Evolutionary conservation across 306 rosid genomes (phyloP).

Genomic region (cucumber (Cucumis sativus)): DNA sequence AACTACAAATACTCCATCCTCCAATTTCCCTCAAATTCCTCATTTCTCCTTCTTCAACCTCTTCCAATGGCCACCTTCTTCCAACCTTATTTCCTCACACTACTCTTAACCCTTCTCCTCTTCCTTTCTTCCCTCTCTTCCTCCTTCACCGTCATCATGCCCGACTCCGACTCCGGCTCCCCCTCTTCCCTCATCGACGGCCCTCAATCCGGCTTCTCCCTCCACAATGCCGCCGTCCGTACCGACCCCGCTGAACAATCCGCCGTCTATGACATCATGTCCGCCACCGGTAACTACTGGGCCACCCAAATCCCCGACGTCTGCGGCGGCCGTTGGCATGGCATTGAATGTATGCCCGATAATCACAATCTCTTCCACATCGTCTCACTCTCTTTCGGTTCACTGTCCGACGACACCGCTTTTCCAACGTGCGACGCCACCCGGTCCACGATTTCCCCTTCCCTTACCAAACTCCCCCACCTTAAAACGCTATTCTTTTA

Average conservation of each 20-base stretch:
- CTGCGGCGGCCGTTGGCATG: constrained; percentile 90
- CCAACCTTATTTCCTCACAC: neutral
- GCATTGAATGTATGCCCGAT: constrained; percentile 90
- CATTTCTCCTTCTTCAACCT: neutral
- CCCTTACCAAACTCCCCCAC: constrained; percentile 53
- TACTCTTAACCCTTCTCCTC: neutral
- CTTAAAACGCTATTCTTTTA: constrained; percentile 52
- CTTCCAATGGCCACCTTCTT: constrained; percentile 28
- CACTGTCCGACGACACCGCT: constrained; percentile 74
- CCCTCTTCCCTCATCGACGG: constrained; percentile 47
- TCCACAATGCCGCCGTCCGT: constrained; percentile 34
- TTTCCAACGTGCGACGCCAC: constrained; percentile 72
- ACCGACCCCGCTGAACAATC: constrained; percentile 57
- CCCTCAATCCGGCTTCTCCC: constrained; percentile 59
- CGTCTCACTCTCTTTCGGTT: constrained; percentile 71
- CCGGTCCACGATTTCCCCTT: constrained; percentile 40
- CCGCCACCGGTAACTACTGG: constrained; percentile 80
- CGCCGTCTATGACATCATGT: constrained; percentile 73
- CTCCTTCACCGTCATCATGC: constrained; percentile 55
- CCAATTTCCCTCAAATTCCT: neutral
- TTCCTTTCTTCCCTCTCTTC: constrained; percentile 2
- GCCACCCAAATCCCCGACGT: constrained; percentile 71
- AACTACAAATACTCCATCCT: neutral
- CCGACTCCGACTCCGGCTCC: constrained; percentile 33
- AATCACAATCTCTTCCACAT: constrained; percentile 56